A percentile compares a stretch with the other conserved stretches of the same genome.
phyloP scores from a whole-genome alignment of 768 basidiomycete species.

The Nidularia sp. region DNA sequence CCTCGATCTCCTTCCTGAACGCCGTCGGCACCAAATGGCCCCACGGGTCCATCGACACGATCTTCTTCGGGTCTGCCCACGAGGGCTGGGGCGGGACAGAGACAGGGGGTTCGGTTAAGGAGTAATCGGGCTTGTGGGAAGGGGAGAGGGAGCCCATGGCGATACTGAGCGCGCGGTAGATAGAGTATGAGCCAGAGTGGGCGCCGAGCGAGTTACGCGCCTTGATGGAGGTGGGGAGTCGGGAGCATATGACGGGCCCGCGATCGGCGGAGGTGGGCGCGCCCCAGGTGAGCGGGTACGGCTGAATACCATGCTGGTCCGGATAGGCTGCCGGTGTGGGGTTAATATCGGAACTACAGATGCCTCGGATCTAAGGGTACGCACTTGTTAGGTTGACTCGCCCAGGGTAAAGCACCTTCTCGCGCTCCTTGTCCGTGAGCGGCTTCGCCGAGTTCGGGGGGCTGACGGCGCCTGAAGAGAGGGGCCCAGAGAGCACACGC shows the following conservation, averaged over 20 bases:
- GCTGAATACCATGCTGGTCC: constrained; percentile 86
- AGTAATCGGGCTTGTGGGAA: constrained; percentile 78
- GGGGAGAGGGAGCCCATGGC: constrained; percentile 83
- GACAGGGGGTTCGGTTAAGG: constrained; percentile 81
- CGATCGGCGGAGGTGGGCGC: constrained; percentile 57
- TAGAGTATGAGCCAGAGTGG: constrained; percentile 90
- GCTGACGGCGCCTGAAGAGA: background rate
- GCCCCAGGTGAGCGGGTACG: constrained; percentile 81
- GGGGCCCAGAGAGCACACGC: constrained; percentile 1
- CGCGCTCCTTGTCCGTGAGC: constrained; percentile 58
- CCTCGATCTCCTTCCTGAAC: constrained; percentile 52
- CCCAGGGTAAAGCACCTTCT: constrained; percentile 75
- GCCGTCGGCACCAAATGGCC: constrained; percentile 81
- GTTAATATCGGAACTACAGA: background rate
- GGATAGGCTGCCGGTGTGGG: constrained; percentile 63
- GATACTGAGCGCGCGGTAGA: constrained; percentile 90
- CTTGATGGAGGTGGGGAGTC: constrained; percentile 81
- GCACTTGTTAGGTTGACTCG: constrained; percentile 81
- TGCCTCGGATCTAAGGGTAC: constrained; percentile 18
- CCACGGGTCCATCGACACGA: constrained; percentile 93
- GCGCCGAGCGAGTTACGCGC: constrained; percentile 92
- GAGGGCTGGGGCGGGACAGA: constrained; percentile 68
- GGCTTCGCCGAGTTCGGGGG: background rate
- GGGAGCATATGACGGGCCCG: constrained; percentile 87
- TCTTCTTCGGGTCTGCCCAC: constrained; percentile 76